Percentiles rank a stretch among this genome's conserved stretches.
phyloP scores from a whole-genome alignment of 2,329 filamentous ascomycete species.

The Alternaria brassicicola region DNA sequence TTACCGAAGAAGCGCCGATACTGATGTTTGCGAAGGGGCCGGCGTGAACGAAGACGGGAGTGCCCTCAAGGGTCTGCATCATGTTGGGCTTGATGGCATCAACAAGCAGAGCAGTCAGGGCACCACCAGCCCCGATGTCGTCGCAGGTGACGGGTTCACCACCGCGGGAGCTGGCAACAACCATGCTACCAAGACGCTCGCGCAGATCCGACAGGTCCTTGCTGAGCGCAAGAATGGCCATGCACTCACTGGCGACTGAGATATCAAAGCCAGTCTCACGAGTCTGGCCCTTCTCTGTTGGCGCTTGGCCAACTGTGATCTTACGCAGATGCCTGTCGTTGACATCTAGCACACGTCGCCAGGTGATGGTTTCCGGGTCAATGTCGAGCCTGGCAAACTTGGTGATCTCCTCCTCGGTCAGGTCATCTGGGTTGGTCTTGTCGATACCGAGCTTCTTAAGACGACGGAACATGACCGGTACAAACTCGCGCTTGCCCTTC shows the following conservation, averaged over 20 bases:
- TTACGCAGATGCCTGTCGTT: constrained; percentile 94
- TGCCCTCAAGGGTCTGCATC: constrained; percentile 98
- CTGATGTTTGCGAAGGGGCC: constrained; percentile 98
- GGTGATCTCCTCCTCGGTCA: constrained; percentile 86
- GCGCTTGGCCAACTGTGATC: constrained; percentile 84
- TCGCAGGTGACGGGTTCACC: constrained; percentile 96
- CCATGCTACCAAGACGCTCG: constrained; percentile 92
- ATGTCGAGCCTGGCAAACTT: constrained; percentile 95
- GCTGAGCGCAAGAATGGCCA: constrained; percentile 95
- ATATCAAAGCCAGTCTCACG: constrained; percentile 96
- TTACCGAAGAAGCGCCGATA: constrained; percentile 93
- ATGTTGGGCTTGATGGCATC: constrained; percentile 99
- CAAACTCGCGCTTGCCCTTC: constrained; percentile 86
- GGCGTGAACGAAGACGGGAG: constrained; percentile 95
- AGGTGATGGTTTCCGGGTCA: constrained; percentile 95
- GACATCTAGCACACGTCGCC: constrained; percentile 93
- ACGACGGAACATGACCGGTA: constrained; percentile 88
- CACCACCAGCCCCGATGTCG: constrained; percentile 90
- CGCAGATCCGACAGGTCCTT: constrained; percentile 87
- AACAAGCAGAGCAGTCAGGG: constrained; percentile 92
- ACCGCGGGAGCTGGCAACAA: constrained; percentile 81
- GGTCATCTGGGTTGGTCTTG: constrained; percentile 89
- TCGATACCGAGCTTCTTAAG: constrained; percentile 94
- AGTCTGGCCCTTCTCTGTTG: constrained; percentile 87
- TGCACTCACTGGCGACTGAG: constrained; percentile 95